Percentiles rank a stretch among this genome's conserved stretches.
phyloP scores from a whole-genome alignment of 208 protist genomes.

The Trypanosoma congolense region DNA sequence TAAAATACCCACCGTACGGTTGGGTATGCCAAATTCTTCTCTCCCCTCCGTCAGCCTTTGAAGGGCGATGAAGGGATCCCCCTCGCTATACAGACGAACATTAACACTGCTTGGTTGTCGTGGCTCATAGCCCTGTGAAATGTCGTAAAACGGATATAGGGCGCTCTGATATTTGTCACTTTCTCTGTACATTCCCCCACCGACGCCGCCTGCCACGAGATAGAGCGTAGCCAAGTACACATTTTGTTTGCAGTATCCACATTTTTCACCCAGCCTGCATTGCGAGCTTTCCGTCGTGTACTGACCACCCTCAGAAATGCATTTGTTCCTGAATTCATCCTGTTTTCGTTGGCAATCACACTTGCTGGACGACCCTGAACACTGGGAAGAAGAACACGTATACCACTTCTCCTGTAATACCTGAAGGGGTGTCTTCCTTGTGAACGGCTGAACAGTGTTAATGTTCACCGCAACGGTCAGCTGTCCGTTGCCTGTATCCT shows the following conservation, averaged over 20 bases:
- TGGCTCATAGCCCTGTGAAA: constrained; percentile 3
- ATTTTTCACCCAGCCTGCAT: not conserved
- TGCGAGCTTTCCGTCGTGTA: not conserved
- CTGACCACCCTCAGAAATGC: not conserved
- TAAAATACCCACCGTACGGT: constrained; percentile 10
- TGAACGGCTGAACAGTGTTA: constrained; percentile 5
- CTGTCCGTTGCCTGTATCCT: not conserved
- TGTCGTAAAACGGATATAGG: constrained; percentile 2
- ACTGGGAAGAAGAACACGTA: constrained; percentile 3
- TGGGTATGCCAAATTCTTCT: constrained; percentile 5
- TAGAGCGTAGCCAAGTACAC: constrained; percentile 12
- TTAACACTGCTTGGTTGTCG: not conserved
- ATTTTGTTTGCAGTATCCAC: constrained; percentile 3
- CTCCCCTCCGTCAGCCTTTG: constrained; percentile 8
- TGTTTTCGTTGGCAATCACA: not conserved
- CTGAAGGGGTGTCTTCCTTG: not conserved
- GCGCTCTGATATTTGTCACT: constrained; percentile 5
- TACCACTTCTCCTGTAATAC: not conserved
- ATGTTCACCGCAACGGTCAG: constrained; percentile 4
- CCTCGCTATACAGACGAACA: constrained; percentile 23
- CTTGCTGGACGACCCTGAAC: not conserved
- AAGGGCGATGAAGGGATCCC: constrained; percentile 19
- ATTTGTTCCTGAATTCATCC: constrained; percentile 7
- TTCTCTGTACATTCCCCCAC: constrained; percentile 10
- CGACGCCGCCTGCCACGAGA: constrained; percentile 12